Evolutionary conservation across 176 grass and related monocot genomes (phyloP).

Genomic region (Zizania latifolia): DNA sequence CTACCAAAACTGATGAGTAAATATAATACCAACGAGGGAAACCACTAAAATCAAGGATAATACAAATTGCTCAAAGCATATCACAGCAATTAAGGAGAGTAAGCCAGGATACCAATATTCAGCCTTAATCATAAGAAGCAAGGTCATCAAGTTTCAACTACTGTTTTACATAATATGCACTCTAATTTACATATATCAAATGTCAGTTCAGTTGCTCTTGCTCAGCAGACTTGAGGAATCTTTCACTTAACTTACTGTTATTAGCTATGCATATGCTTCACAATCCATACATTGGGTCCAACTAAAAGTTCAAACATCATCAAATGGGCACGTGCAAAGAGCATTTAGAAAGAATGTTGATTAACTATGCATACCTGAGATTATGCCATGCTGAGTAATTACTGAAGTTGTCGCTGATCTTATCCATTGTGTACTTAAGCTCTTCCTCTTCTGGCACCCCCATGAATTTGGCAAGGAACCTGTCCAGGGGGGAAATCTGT

Average conservation of each 20-base stretch:
- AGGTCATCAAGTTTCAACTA: background rate
- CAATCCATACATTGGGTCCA: background rate
- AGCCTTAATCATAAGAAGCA: slow-evolving; percentile 1
- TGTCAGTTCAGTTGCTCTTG: background rate
- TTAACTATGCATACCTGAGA: slow-evolving; percentile 51
- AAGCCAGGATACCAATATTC: slow-evolving; percentile 2
- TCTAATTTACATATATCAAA: background rate
- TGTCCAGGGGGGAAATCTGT: slow-evolving; percentile 22
- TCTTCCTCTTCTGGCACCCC: slow-evolving; percentile 72
- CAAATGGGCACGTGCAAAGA: background rate
- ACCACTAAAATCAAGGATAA: background rate
- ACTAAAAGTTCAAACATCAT: background rate
- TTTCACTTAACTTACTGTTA: background rate
- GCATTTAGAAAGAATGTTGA: background rate
- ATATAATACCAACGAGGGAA: background rate
- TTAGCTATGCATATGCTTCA: background rate
- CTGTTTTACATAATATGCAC: slow-evolving; percentile 11
- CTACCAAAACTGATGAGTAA: background rate
- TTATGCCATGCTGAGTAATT: slow-evolving; percentile 99
- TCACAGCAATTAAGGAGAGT: background rate
- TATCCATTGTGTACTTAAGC: slow-evolving; percentile 79
- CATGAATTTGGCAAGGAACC: slow-evolving; percentile 76
- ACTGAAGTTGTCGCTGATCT: slow-evolving; percentile 90
- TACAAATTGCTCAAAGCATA: background rate
- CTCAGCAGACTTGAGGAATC: background rate